Evolutionary conservation across 495 filamentous ascomycete genomes (phyloP).

Genomic region (Diplogelasinospora grovesii): DNA sequence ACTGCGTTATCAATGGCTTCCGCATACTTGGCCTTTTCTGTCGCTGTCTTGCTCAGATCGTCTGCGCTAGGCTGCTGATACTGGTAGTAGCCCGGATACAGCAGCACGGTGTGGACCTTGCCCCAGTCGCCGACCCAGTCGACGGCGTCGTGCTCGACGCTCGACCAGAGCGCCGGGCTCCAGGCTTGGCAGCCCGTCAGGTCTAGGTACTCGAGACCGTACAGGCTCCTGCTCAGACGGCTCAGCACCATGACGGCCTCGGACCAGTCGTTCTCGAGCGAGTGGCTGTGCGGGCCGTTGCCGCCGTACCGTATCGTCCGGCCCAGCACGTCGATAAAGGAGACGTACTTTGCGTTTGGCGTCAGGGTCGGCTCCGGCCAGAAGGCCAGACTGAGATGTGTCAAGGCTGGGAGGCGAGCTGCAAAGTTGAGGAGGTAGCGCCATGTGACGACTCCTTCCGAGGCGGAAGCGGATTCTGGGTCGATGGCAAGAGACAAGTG

Average conservation of each 20-base stretch:
- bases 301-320: constrained; percentile 49
- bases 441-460: constrained; percentile 66
- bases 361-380: constrained; percentile 72
- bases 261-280: constrained; percentile 59
- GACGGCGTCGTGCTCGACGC: constrained; percentile 26
- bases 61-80: no score
- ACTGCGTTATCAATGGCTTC: constrained; percentile 23
- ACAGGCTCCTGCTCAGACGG: constrained; percentile 58
- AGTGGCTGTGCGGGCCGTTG: constrained; percentile 57
- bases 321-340: constrained; percentile 36
- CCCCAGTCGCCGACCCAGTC: constrained; percentile 44
- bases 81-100: constrained; percentile 29
- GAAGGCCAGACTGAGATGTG: constrained; percentile 70
- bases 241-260: constrained; percentile 64
- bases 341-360: constrained; percentile 52
- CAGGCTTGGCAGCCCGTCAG: constrained; percentile 72
- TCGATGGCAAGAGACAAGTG: constrained; percentile 51
- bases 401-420: constrained; percentile 60
- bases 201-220: constrained; percentile 72
- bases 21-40: constrained; percentile 14
- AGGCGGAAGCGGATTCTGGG: constrained; percentile 5
- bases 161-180: constrained; percentile 50
- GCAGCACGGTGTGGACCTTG: constrained; percentile 31
- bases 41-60: constrained; percentile 12
- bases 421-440: constrained; percentile 57